Evolutionary conservation across 2,329 filamentous ascomycete genomes (phyloP).

Genomic region (Neonectria hederae): DNA sequence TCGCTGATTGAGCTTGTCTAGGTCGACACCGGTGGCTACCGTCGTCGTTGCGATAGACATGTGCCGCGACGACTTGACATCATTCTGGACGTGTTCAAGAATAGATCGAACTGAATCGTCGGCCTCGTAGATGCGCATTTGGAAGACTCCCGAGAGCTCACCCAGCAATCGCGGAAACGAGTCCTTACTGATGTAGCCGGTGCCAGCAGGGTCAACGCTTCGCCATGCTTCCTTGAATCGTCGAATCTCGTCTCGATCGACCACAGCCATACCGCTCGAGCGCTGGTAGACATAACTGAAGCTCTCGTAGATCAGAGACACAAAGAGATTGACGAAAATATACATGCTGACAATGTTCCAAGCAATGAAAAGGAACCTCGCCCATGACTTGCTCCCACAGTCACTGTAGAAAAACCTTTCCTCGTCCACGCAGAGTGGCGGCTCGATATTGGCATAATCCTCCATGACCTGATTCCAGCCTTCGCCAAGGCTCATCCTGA

Average conservation of each 20-base stretch:
- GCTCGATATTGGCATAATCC: constrained; percentile 83
- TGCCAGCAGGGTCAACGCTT: constrained; percentile 90
- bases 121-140: constrained; percentile 94
- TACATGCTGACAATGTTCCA: constrained; percentile 99
- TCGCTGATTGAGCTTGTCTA: constrained; percentile 78
- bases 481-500: constrained; percentile 92
- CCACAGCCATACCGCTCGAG: constrained; percentile 88
- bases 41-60: constrained; percentile 63
- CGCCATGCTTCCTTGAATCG: constrained; percentile 99
- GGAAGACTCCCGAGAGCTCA: constrained; percentile 93
- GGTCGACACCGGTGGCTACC: constrained; percentile 70
- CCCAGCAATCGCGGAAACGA: constrained; percentile 88
- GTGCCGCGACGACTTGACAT: constrained; percentile 62
- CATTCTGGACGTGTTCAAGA: constrained; percentile 80
- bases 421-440: constrained; percentile 81
- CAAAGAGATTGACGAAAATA: constrained; percentile 97
- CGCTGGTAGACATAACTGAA: constrained; percentile 99
- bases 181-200: constrained; percentile 90
- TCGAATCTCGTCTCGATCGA: constrained; percentile 92
- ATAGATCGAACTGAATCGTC: constrained; percentile 89
- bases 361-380: constrained; percentile 86
- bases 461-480: constrained; percentile 98
- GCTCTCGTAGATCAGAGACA: constrained; percentile 98
- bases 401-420: constrained; percentile 84
- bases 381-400: constrained; percentile 91